These are phyloP conservation scores for Rhinocladiella similis DNA, from an alignment of 2,329 filamentous ascomycete species.

Conservation along the genomic window DNA sequence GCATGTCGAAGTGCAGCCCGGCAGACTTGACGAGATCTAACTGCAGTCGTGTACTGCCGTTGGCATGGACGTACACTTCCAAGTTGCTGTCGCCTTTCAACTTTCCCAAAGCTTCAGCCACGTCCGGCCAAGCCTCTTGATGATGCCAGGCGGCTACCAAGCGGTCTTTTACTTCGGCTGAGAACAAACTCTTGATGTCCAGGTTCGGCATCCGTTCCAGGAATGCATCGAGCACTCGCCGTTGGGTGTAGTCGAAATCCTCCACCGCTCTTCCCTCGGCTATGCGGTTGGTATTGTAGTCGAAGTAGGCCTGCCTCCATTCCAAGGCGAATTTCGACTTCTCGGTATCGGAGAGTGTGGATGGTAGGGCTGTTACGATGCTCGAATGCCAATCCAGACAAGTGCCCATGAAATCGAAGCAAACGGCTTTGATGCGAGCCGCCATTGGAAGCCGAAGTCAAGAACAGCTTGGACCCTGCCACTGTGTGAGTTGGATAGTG, in stretches of 20 bases:
- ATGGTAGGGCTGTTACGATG: background rate
- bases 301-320: background rate
- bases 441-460: background rate
- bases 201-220: background rate
- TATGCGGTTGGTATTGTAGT: background rate
- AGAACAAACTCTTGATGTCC: background rate
- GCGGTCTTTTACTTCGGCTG: background rate
- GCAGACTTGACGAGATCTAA: conserved; percentile 52
- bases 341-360: background rate
- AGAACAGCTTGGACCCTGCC: background rate
- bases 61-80: conserved; percentile 53
- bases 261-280: background rate
- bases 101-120: conserved; percentile 41
- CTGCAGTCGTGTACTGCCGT: conserved; percentile 56
- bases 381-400: conserved; percentile 1
- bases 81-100: conserved; percentile 38
- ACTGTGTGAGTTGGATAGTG: background rate
- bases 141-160: conserved; percentile 48
- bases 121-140: conserved; percentile 54
- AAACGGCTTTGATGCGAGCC: background rate
- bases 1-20: conserved; percentile 50
- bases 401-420: background rate
- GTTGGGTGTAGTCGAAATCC: background rate
- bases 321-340: background rate
- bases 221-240: background rate